These are phyloP conservation scores for Pseudocercospora cruenta DNA, from an alignment of 2,329 filamentous ascomycete genomes.

Conservation along the genomic window DNA sequence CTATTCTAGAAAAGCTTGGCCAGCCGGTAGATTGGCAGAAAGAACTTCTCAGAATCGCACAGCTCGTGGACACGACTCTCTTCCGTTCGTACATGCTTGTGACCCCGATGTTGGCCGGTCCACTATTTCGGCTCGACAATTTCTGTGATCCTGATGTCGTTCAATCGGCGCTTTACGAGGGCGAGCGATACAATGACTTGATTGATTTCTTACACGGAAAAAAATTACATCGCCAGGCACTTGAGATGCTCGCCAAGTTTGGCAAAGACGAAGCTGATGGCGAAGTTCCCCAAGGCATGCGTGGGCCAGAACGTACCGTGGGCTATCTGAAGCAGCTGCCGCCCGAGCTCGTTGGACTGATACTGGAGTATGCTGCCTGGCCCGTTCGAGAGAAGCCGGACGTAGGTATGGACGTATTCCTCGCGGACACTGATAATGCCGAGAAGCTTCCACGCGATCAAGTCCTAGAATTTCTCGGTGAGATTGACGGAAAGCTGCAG, in stretches of 20 bases:
- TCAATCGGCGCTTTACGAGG: constrained; percentile 87
- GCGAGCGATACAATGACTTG: constrained; percentile 84
- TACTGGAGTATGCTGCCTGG: constrained; percentile 91
- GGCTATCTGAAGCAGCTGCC: constrained; percentile 88
- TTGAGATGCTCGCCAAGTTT: constrained; percentile 81
- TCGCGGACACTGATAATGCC: constrained; percentile 91
- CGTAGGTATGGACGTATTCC: constrained; percentile 87
- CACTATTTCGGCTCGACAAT: constrained; percentile 92
- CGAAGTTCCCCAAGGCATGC: constrained; percentile 59
- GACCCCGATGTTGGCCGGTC: constrained; percentile 79
- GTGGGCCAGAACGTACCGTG: constrained; percentile 81
- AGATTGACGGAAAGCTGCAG: constrained; percentile 71
- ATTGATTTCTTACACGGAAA: constrained; percentile 99
- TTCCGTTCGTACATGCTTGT: constrained; percentile 96
- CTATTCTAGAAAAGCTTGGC: constrained; percentile 31
- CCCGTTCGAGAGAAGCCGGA: constrained; percentile 72
- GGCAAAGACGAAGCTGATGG: constrained; percentile 61
- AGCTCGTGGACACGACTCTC: constrained; percentile 87
- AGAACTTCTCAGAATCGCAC: constrained; percentile 75
- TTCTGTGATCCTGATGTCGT: constrained; percentile 97
- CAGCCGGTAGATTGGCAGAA: constrained; percentile 64
- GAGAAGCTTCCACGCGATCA: constrained; percentile 80
- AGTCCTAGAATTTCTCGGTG: constrained; percentile 74
- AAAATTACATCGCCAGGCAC: constrained; percentile 82
- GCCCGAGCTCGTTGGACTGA: constrained; percentile 84